Conservation (phyloP, 2,329 filamentous ascomycete species). For the Alternaria postmessia region DNA sequence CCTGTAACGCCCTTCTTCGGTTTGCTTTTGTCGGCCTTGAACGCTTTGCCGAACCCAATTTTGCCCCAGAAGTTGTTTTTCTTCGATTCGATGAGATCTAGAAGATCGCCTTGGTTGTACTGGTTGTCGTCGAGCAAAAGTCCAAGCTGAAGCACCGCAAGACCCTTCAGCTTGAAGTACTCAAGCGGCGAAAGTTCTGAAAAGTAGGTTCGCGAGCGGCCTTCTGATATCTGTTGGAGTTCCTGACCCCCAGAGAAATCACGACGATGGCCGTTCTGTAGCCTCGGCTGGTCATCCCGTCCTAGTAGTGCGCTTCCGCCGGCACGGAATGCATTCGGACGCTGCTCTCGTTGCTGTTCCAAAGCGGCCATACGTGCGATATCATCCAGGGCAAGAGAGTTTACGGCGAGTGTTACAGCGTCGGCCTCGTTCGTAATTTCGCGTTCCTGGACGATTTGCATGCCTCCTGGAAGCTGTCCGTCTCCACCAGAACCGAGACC, state of each 20-base stretch:
- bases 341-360: constrained; percentile 91
- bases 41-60: constrained; percentile 91
- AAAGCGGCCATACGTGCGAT: constrained; percentile 95
- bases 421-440: constrained; percentile 74
- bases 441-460: constrained; percentile 83
- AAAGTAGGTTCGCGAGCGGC: constrained; percentile 81
- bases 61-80: constrained; percentile 98
- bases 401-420: constrained; percentile 86
- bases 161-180: constrained; percentile 95
- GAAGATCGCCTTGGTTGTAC: constrained; percentile 91
- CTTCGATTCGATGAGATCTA: constrained; percentile 90
- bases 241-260: constrained; percentile 67
- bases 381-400: constrained; percentile 92
- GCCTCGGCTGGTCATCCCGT: constrained; percentile 68
- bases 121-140: constrained; percentile 88
- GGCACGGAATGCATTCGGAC: constrained; percentile 80
- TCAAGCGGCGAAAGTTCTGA: constrained; percentile 94
- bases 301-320: constrained; percentile 74
- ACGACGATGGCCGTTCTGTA: constrained; percentile 74
- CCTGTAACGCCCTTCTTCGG: constrained; percentile 74
- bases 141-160: constrained; percentile 94
- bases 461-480: constrained; percentile 63
- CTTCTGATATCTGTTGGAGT: constrained; percentile 60
- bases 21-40: constrained; percentile 63
- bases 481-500: constrained; percentile 72